Conservation (phyloP, 345 rosid genomes). For the Aegle marmelos region DNA sequence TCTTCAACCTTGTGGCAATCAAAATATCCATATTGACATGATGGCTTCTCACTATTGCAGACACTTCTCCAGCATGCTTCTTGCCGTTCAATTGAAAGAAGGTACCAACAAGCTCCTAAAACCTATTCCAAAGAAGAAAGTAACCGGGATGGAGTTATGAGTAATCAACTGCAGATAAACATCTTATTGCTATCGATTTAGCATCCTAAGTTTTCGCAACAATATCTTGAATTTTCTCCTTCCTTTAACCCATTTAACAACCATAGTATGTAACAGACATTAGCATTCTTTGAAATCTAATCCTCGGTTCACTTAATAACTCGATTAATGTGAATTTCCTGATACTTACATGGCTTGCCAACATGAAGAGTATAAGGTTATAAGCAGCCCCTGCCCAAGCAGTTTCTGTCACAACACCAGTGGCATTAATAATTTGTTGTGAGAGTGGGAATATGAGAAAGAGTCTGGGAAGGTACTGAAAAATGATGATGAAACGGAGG, state of each 20-base stretch:
- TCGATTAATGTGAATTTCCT: background rate
- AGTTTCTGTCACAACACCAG: constrained; percentile 85
- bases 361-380: constrained; percentile 85
- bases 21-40: constrained; percentile 54
- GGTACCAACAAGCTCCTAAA: constrained; percentile 97
- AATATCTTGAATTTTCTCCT: background rate
- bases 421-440: constrained; percentile 72
- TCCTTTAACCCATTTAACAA: background rate
- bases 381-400: constrained; percentile 98
- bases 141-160: background rate
- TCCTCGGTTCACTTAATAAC: background rate
- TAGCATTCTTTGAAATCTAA: background rate
- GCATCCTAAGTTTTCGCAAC: background rate
- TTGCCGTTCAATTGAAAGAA: constrained; percentile 74
- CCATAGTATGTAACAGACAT: background rate
- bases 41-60: constrained; percentile 45
- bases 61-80: constrained; percentile 84
- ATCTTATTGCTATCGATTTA: background rate
- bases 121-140: constrained; percentile 38
- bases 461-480: constrained; percentile 75
- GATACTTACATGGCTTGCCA: constrained; percentile 92
- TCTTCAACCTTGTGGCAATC: constrained; percentile 51
- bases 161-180: background rate
- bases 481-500: constrained; percentile 79
- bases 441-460: constrained; percentile 75